Conservation (phyloP, 768 basidiomycete genomes). For the Sistotremastrum niveocremeum region DNA sequence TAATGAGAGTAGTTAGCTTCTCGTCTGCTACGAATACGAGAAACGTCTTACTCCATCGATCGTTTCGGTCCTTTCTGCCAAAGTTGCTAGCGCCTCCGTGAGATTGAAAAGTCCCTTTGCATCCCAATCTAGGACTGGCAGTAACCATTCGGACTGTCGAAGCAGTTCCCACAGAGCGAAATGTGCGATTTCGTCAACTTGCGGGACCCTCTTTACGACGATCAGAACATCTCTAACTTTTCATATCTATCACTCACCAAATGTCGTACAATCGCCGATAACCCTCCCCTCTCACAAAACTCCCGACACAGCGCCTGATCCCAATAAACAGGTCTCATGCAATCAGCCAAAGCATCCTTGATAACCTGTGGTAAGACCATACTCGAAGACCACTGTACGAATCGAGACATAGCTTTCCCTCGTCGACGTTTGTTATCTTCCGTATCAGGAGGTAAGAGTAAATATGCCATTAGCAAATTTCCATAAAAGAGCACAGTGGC, state of each 20-base stretch:
- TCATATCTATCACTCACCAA: conserved; percentile 7
- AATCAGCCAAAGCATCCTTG: conserved; percentile 15
- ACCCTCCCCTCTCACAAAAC: conserved; percentile 15
- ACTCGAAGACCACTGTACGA: conserved; percentile 13
- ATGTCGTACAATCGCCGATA: conserved; percentile 15
- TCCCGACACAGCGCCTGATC: conserved; percentile 6
- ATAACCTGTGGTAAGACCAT: conserved; percentile 8
- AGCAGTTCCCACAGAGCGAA: too few species aligned
- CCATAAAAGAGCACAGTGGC: conserved; percentile 14
- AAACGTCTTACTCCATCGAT: too few species aligned
- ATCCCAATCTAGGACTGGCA: too few species aligned
- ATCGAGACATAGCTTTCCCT: conserved; percentile 9
- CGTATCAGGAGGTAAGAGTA: conserved; percentile 7
- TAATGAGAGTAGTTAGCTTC: too few species aligned
- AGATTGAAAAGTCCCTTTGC: too few species aligned
- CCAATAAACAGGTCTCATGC: conserved; percentile 17
- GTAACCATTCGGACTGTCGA: too few species aligned
- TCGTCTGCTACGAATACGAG: too few species aligned
- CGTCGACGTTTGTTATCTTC: conserved; percentile 8
- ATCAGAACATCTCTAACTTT: too few species aligned
- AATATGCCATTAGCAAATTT: conserved; percentile 14
- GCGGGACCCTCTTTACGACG: too few species aligned
- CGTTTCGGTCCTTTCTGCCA: too few species aligned
- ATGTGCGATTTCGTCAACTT: too few species aligned
- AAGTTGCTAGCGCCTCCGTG: too few species aligned